phyloP scores from a whole-genome alignment of 2,329 filamentous ascomycete species.

The Fusarium mundagurra region DNA sequence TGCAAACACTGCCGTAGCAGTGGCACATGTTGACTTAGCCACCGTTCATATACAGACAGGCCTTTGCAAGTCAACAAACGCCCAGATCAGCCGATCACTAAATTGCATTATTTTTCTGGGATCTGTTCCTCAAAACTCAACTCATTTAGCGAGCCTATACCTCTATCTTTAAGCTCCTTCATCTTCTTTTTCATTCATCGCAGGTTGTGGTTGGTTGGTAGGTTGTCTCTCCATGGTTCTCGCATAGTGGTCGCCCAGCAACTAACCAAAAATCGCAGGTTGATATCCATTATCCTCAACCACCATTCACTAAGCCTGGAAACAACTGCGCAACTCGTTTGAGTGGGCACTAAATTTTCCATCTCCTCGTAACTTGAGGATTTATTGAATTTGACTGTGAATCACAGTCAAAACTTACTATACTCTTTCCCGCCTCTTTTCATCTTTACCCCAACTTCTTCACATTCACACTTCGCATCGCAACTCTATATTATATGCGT shows the following conservation, averaged over 20 bases:
- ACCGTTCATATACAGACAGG: neutral
- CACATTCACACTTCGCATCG: slow-evolving; percentile 2
- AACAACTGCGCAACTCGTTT: slow-evolving; percentile 3
- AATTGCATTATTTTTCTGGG: neutral
- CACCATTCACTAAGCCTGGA: neutral
- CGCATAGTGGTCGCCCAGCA: slow-evolving; percentile 29
- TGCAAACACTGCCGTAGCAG: neutral
- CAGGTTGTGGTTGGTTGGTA: neutral
- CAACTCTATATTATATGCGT: neutral
- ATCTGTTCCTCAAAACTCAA: neutral
- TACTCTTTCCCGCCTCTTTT: slow-evolving; percentile 1
- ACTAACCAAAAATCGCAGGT: slow-evolving; percentile 17
- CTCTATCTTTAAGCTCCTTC: neutral
- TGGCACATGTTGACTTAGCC: neutral
- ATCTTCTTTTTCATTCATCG: neutral
- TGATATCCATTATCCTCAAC: neutral
- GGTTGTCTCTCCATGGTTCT: neutral
- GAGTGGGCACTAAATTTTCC: neutral
- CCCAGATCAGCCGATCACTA: neutral
- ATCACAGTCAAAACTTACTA: slow-evolving; percentile 10
- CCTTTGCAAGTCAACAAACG: slow-evolving; percentile 23
- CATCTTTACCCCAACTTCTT: slow-evolving; percentile 4
- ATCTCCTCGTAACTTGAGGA: neutral
- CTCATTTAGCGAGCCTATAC: neutral
- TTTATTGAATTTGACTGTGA: neutral